These are phyloP conservation scores for Rhododendron henanense DNA, from an alignment of 148 eudicot genomes.

Conservation along the genomic window DNA sequence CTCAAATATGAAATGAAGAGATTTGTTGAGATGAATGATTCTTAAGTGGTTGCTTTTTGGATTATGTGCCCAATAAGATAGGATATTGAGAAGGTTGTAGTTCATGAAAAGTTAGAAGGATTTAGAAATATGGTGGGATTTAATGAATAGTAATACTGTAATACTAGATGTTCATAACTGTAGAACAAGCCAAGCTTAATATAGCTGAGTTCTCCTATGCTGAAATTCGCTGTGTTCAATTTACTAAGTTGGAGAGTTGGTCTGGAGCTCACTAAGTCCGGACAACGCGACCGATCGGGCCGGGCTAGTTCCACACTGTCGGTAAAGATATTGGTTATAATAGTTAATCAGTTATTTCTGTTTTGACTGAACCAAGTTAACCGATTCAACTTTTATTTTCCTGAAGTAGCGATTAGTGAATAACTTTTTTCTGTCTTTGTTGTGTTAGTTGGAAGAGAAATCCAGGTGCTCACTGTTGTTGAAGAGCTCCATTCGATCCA, in stretches of 20 bases:
- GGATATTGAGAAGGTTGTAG: neutral
- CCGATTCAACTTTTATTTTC: no score
- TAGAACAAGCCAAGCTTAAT: neutral
- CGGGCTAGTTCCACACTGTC: no score
- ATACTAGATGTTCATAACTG: neutral
- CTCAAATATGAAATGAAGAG: neutral
- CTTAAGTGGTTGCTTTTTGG: neutral
- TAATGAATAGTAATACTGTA: neutral
- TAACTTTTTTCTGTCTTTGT: no score
- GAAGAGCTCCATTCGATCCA: no score
- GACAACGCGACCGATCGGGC: no score
- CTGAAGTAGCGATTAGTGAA: no score
- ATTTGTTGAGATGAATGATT: neutral
- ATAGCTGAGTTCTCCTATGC: neutral
- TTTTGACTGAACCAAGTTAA: no score
- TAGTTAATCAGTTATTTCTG: no score
- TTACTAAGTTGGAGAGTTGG: neutral
- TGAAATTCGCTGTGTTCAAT: neutral
- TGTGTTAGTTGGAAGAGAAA: no score
- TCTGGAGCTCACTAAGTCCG: neutral
- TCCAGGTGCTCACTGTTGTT: no score
- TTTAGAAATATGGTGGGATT: neutral
- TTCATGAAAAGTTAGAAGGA: neutral
- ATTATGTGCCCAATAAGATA: neutral
- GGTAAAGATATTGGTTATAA: no score